Base-by-base conservation (phyloP, 75 land plant species). In the Pinus albicaulis region DNA sequence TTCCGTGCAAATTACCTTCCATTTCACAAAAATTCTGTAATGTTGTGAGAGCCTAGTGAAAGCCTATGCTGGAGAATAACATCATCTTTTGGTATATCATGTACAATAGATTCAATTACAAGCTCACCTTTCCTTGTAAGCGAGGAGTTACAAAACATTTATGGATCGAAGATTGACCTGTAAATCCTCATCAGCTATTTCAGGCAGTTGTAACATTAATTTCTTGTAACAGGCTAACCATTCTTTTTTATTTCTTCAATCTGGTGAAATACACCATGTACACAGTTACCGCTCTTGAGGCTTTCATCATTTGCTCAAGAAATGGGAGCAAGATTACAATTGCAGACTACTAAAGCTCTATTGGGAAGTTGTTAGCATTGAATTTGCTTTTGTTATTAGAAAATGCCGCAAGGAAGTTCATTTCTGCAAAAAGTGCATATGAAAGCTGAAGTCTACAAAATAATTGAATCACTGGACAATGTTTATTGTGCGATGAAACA, bases 191-290 rank as follows among this genome's bases (percentile, higher is more conserved):
- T 44, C 36, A 44, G 48, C 41, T n/a, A 13, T 31, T 31, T 64
- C 68, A 64, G 34, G 68, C 44, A 36, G n/a, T 68, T 68, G 71
- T 68, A 68, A 36, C 71, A 68, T 68, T 41, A 38, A 38, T 68
- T 41, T 7, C 52, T 68, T 68, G 70, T 68, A 68, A 68, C 41
- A 41, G 10, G 71, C 52, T 68, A 68, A 68, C 24, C 71, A 68
- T 68, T 68, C 52, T 68, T 68, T 68, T 68, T 41, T 22, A 38
- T 68, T 64, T 5, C 48, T 68, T 36, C 52, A 68, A 41, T 19
- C 41, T n/a, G 23, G 36, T n/a, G 24, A 41, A 68, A 36, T 41
- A 3, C 16, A 20, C 70, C 22, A 20, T 66, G 6, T 16, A 66
- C 53, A 48, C 11, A 48, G 53, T 48, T 48, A 48, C 17, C 38